A percentile compares a stretch with the other conserved stretches of the same genome.
phyloP scores from a whole-genome alignment of 257 asterid genomes.

The Craterostigma plantagineum region DNA sequence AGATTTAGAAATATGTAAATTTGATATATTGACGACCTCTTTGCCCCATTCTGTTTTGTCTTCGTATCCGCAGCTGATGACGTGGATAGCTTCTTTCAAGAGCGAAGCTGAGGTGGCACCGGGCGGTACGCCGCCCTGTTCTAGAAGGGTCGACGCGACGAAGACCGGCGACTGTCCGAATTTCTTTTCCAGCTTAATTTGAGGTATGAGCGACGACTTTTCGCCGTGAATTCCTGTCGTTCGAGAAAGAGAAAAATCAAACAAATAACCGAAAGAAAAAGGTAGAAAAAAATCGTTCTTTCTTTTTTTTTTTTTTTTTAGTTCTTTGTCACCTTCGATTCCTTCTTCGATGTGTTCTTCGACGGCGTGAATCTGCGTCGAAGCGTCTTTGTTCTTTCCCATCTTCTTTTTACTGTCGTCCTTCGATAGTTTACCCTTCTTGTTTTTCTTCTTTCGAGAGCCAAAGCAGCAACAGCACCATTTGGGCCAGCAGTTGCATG shows the following conservation, averaged over 20 bases:
- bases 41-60: conserved; percentile 73
- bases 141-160: conserved; percentile 40
- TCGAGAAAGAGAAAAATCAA: neutral
- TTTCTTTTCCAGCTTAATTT: conserved; percentile 38
- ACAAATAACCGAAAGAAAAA: neutral
- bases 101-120: conserved; percentile 45
- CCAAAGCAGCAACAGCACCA: conserved; percentile 34
- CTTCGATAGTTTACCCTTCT: conserved; percentile 17
- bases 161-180: conserved; percentile 57
- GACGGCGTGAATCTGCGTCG: conserved; percentile 35
- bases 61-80: conserved; percentile 51
- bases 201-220: conserved; percentile 38
- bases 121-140: conserved; percentile 41
- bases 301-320: neutral
- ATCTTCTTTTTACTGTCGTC: conserved; percentile 19
- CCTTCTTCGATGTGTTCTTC: conserved; percentile 50
- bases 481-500: conserved; percentile 46
- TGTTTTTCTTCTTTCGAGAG: conserved; percentile 21
- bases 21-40: conserved; percentile 29
- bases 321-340: conserved; percentile 31
- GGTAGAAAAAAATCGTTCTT: no score
- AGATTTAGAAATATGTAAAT: neutral
- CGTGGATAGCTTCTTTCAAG: conserved; percentile 53
- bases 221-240: conserved; percentile 35
- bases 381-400: conserved; percentile 24